Base-by-base conservation (phyloP, 169 alveolate species). In the Plasmodium berghei region DNA sequence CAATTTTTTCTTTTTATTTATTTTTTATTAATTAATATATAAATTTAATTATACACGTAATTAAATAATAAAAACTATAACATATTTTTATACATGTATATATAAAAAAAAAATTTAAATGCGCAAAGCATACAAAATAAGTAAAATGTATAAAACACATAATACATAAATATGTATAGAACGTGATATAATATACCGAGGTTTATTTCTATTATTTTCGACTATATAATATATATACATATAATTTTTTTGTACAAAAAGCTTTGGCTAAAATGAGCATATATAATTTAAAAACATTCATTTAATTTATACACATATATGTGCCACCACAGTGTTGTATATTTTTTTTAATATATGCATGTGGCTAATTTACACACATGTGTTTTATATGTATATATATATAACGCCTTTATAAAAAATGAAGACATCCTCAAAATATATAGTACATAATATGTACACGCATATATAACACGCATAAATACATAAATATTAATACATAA, bases 21-120 rank as follows among this genome's bases (percentile, higher is more conserved):
- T 69, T 69, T 73, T 55, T 73, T 73, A 73, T 72, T 73, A 59
- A 73, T 73, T 70, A 58, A 73, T 40, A 16, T 58, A 40, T 22
- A 24, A 73, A 20, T 9, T 73, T 49, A 73, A 73, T 73, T 73
- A 73, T 48, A 34, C 45, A 71, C 83, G 45, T 54, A 42, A 40
- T 10, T 14, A 63, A 24, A 63, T 10, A 63, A 10, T 22, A 20
- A 69, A 8, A 62, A 22, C 2, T n/a, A 1, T 28, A 62, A 62
- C 20, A 10, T 28, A 28, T 62, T 22, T 62, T 8, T 10, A 62
- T 9, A 24, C 26, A 46, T 22, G 28, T 2, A 62, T 28, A 62
- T 62, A 16, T 52, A 67, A 67, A 67, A 67, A 67, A 24, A 67
- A 67, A 45, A 42, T 40, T 40, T 40, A 69, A 69, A 69, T 42